A percentile compares a stretch with the other conserved stretches of the same genome.
Evolutionary conservation across 768 basidiomycete species (phyloP).

Genomic region (Tricholoma furcatifolium): DNA sequence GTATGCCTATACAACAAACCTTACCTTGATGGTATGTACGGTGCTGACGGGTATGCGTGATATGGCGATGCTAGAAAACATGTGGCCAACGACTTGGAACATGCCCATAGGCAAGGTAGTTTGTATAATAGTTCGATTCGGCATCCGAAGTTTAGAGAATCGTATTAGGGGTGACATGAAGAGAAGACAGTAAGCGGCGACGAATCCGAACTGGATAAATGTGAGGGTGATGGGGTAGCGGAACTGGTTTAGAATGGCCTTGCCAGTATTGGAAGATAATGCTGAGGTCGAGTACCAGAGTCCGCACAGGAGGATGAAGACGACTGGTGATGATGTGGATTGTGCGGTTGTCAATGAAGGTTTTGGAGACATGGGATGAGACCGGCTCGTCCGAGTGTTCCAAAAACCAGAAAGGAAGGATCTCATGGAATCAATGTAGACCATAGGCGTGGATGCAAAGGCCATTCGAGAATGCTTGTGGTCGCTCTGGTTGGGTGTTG

Average conservation of each 20-base stretch:
- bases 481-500: slow-evolving; percentile 30
- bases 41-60: slow-evolving; percentile 96
- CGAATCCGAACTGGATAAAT: slow-evolving; percentile 96
- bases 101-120: slow-evolving; percentile 93
- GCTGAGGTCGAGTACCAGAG: slow-evolving; percentile 96
- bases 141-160: slow-evolving; percentile 66
- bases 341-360: slow-evolving; percentile 29
- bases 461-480: slow-evolving; percentile 29
- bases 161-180: slow-evolving; percentile 75
- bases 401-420: slow-evolving; percentile 23
- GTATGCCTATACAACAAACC: slow-evolving; percentile 15
- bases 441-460: slow-evolving; percentile 20
- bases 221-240: slow-evolving; percentile 95
- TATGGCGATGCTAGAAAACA: slow-evolving; percentile 97
- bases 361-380: slow-evolving; percentile 22
- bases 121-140: slow-evolving; percentile 69
- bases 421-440: slow-evolving; percentile 26
- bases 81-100: slow-evolving; percentile 97
- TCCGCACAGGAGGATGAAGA: slow-evolving; percentile 78
- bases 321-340: slow-evolving; percentile 32
- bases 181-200: slow-evolving; percentile 81
- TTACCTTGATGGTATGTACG: slow-evolving; percentile 97
- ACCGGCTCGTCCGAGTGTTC: slow-evolving; percentile 24
- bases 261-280: slow-evolving; percentile 94
- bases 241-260: slow-evolving; percentile 90